phyloP scores from a whole-genome alignment of 768 basidiomycete species.

The Xanthoconium purpureum region DNA sequence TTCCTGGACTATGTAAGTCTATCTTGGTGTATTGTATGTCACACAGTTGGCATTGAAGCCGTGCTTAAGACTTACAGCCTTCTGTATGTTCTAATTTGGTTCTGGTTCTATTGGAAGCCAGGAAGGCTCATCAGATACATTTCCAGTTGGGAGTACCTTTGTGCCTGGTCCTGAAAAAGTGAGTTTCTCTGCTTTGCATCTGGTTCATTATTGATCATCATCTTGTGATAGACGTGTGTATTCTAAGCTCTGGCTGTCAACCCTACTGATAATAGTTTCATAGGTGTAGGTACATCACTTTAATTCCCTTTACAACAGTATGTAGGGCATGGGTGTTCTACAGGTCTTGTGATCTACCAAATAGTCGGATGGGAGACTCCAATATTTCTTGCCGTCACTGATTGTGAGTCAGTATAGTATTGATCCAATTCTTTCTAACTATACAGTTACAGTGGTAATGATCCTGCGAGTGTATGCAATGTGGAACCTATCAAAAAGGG shows the following conservation, averaged over 20 bases:
- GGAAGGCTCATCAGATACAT: too few relatives aligned
- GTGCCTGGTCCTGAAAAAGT: not conserved
- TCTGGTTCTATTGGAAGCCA: too few relatives aligned
- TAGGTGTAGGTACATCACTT: not conserved
- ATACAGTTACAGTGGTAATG: not conserved
- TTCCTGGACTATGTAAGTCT: not conserved
- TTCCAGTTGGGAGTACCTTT: too few relatives aligned
- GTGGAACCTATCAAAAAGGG: not conserved
- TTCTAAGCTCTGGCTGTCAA: not conserved
- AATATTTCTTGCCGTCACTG: not conserved
- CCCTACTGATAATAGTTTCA: not conserved
- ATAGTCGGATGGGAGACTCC: rapidly evolving
- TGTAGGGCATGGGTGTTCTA: not conserved
- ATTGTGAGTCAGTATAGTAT: not conserved
- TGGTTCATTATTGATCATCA: not conserved
- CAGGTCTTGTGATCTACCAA: not conserved
- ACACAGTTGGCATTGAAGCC: not conserved
- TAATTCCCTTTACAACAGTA: too few relatives aligned
- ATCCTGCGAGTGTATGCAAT: not conserved
- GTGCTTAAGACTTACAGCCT: not conserved
- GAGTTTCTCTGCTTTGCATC: not conserved
- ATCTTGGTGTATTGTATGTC: too few relatives aligned
- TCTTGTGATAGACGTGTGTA: not conserved
- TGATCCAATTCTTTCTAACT: too few relatives aligned
- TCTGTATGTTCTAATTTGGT: not conserved